Percentiles rank a stretch among this genome's conserved stretches.
Conservation (phyloP, 257 asterid species). For the Solanum clarkiae region DNA sequence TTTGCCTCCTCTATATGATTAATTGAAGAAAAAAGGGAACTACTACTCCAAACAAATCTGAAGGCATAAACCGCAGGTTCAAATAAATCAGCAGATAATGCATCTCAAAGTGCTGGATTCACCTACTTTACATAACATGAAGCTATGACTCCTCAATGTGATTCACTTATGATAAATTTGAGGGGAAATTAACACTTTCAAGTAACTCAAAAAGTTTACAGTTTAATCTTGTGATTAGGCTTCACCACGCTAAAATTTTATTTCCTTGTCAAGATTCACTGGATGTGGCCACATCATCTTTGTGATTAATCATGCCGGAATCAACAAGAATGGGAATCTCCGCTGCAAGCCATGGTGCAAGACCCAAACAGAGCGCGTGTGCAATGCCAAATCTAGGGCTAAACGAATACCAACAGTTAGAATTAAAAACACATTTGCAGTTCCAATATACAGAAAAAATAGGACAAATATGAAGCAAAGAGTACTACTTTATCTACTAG, state of each 20-base stretch:
- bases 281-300: constrained; percentile 63
- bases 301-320: constrained; percentile 93
- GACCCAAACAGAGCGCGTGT: constrained; percentile 88
- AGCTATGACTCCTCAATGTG: not conserved
- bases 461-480: not conserved
- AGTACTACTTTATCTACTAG: not conserved
- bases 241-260: not conserved
- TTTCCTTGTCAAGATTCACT: constrained; percentile 25
- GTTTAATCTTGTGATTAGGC: not conserved
- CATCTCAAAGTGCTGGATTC: not conserved
- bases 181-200: not conserved
- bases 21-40: not conserved
- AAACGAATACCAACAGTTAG: not conserved
- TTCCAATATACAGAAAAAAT: not conserved
- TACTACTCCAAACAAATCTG: not conserved
- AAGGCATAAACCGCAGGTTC: not conserved
- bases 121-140: not conserved
- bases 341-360: constrained; percentile 95
- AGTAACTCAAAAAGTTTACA: not conserved
- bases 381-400: constrained; percentile 96
- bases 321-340: constrained; percentile 87
- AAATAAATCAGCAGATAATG: not conserved
- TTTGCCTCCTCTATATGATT: not conserved
- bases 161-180: not conserved
- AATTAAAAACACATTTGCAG: not conserved